Evolutionary conservation across 2,329 filamentous ascomycete genomes (phyloP).

Genomic region (Colletotrichum spinosum): DNA sequence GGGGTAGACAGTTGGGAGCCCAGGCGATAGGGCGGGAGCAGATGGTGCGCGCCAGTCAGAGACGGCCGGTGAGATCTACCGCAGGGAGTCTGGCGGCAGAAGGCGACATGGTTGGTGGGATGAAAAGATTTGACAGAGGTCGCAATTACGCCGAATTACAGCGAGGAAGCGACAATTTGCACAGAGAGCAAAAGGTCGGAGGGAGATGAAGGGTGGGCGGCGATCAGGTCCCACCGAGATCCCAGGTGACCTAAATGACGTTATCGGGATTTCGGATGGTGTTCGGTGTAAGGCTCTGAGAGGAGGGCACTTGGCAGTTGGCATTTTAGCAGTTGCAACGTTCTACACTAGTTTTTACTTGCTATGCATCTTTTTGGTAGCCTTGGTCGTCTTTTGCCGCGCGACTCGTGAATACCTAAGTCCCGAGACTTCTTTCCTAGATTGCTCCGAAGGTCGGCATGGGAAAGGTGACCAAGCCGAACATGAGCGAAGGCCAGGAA

Average conservation of each 20-base stretch:
- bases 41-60: slow-evolving; percentile 24
- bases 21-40: slow-evolving; percentile 15
- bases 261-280: slow-evolving; percentile 37
- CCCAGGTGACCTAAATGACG: slow-evolving; percentile 37
- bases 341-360: neutral
- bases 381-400: neutral
- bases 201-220: slow-evolving; percentile 25
- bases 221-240: slow-evolving; percentile 37
- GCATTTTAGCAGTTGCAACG: neutral
- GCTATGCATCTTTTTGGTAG: neutral
- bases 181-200: slow-evolving; percentile 4
- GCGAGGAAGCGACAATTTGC: slow-evolving; percentile 13
- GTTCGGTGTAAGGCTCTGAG: slow-evolving; percentile 30
- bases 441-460: slow-evolving; percentile 33
- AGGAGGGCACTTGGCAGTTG: neutral
- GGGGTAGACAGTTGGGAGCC: neutral
- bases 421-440: slow-evolving; percentile 22
- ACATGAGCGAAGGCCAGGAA: neutral
- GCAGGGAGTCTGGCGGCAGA: neutral
- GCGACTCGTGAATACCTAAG: slow-evolving; percentile 22
- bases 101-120: slow-evolving; percentile 22
- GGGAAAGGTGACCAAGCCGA: slow-evolving; percentile 10
- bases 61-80: slow-evolving; percentile 11
- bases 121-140: slow-evolving; percentile 7
- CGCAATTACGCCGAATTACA: slow-evolving; percentile 2